phyloP scores from a whole-genome alignment of 164 flowering plant species.

The Piper betle region DNA sequence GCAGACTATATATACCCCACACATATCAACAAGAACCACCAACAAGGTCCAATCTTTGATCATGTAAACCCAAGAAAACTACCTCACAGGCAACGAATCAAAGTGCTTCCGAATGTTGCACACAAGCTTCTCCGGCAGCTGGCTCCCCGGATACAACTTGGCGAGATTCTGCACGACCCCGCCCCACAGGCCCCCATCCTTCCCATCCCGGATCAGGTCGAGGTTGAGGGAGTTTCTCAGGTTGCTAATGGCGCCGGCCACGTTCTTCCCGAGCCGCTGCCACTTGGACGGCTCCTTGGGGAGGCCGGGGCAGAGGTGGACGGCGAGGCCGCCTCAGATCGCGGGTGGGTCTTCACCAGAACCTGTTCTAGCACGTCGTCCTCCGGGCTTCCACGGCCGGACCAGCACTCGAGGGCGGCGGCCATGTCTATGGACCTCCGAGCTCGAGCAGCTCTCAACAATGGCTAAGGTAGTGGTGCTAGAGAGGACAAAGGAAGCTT shows the following conservation, averaged over 20 bases:
- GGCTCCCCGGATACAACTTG: slow-evolving; percentile 88
- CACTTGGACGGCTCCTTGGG: slow-evolving; percentile 37
- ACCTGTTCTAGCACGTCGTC: slow-evolving; percentile 91
- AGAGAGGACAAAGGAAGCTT: too few relatives aligned
- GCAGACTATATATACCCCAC: too few relatives aligned
- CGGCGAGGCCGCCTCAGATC: slow-evolving; percentile 46
- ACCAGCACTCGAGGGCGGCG: slow-evolving; percentile 95
- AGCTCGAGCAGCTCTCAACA: too few relatives aligned
- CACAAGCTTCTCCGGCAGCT: slow-evolving; percentile 85
- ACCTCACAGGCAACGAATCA: slow-evolving; percentile 88
- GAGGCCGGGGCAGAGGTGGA: not conserved
- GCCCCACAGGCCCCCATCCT: slow-evolving; percentile 56
- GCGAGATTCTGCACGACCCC: slow-evolving; percentile 69
- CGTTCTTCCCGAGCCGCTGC: slow-evolving; percentile 64
- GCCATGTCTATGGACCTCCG: slow-evolving; percentile 32
- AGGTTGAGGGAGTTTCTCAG: slow-evolving; percentile 66
- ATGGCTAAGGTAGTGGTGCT: too few relatives aligned
- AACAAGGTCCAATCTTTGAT: not conserved
- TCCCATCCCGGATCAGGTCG: slow-evolving; percentile 45
- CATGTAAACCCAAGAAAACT: not conserved
- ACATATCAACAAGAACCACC: too few relatives aligned
- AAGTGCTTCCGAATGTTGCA: slow-evolving; percentile 83
- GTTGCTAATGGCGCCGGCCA: slow-evolving; percentile 65
- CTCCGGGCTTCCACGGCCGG: slow-evolving; percentile 64
- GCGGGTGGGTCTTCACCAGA: slow-evolving; percentile 54